Base-by-base conservation (phyloP, 805 yeast species). In the Pichia nanzhaoensis region DNA sequence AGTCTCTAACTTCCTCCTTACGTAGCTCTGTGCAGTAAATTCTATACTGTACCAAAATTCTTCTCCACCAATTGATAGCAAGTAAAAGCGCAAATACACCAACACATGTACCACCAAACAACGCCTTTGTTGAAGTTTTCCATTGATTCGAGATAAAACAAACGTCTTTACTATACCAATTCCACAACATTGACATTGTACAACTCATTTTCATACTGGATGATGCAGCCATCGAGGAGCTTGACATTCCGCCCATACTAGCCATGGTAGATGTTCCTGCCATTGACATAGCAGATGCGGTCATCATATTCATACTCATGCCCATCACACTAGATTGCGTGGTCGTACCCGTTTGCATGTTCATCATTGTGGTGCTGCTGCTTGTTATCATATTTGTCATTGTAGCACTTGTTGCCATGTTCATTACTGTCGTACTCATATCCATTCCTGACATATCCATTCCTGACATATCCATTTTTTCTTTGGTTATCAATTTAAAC, bases 101-200 rank as follows among this genome's bases (percentile, higher is more conserved):
- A 34, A 53, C 44, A 47, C 55, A 52, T 3, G 56, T 48, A 31
- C 56, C 56, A 13, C 45, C 56, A 42, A 52, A 53, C 14, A 39
- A n/a, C 2, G 50, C 50, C 14, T 34, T 38, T 4, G 55, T 48
- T 16, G 47, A 39, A 5, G 54, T 53, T 34, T 42, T 48, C 56
- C 56, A 53, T 19, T 43, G 40, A 1, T 17, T 17, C 2, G 55
- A 46, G 21, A 53, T 43, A 21, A 53, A 40, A 20, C 55, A 52
- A 13, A 48, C 51, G 33, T 52, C 50, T 14, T 48, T 41, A 5
- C 46, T 22, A 22, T 50, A 47, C 56, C 56, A 53, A 28, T 51
- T 52, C 55, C 55, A 53, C 3, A 53, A 37, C 56, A 53, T 53
- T 18, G 53, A 47, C 57, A 55, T 55, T 6, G 41, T 37, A 35